phyloP scores from a whole-genome alignment of 495 filamentous ascomycete genomes.

The Hypoxylon lienhwacheense region DNA sequence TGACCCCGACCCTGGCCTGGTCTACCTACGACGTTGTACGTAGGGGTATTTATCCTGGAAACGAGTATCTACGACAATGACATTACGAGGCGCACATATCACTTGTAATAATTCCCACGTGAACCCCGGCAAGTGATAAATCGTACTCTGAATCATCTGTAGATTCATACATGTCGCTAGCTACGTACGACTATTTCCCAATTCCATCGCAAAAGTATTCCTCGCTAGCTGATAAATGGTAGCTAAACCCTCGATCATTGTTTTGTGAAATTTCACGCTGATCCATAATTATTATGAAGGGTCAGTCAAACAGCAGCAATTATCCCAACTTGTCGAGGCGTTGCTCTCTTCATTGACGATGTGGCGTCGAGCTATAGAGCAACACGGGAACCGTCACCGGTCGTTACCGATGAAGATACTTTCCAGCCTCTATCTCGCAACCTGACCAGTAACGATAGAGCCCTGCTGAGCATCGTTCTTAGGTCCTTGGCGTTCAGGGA shows the following conservation, averaged over 20 bases:
- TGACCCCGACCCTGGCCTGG: too few species aligned
- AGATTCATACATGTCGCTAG: slow-evolving; percentile 28
- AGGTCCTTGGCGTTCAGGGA: slow-evolving; percentile 45
- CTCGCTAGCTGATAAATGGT: slow-evolving; percentile 3
- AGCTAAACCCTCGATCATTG: slow-evolving; percentile 12
- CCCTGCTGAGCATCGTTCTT: slow-evolving; percentile 47
- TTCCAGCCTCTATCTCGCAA: slow-evolving; percentile 27
- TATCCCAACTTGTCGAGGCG: background rate
- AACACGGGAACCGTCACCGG: slow-evolving; percentile 2
- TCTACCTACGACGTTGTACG: too few species aligned
- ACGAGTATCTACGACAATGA: too few species aligned
- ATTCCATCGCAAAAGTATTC: slow-evolving; percentile 21
- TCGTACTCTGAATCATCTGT: slow-evolving; percentile 15
- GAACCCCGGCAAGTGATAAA: background rate
- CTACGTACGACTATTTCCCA: slow-evolving; percentile 19
- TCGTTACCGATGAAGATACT: slow-evolving; percentile 5
- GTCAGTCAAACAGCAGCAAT: background rate
- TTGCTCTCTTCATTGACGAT: background rate
- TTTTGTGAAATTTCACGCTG: slow-evolving; percentile 6
- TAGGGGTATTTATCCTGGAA: too few species aligned
- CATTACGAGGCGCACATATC: too few species aligned
- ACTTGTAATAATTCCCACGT: background rate
- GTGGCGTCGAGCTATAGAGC: background rate
- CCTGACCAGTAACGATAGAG: slow-evolving; percentile 35
- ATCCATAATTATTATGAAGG: slow-evolving; percentile 5